A percentile compares a stretch with the other conserved stretches of the same genome.
Evolutionary conservation across 306 rosid species (phyloP).

Genomic region (Inga oerstediana): DNA sequence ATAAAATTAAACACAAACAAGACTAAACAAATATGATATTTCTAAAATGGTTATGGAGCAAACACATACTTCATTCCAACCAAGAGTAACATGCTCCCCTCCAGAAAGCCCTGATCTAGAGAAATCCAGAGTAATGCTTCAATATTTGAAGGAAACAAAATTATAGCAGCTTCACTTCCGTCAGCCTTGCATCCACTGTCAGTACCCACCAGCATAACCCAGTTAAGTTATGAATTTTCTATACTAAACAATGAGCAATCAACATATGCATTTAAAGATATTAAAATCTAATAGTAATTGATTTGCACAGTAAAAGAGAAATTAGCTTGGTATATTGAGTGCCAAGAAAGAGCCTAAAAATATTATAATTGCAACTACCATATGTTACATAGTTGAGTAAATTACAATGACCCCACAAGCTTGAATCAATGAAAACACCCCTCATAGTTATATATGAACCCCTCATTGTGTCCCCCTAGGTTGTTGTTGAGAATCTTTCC

Average conservation of each 20-base stretch:
- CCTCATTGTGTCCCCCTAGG: too few species aligned
- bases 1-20: slow-evolving; percentile 23
- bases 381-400: background rate
- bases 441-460: background rate
- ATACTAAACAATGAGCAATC: background rate
- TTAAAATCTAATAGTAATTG: too few species aligned
- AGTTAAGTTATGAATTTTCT: slow-evolving; percentile 16
- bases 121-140: slow-evolving; percentile 82
- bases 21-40: background rate
- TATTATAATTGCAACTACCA: background rate
- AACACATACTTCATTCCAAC: slow-evolving; percentile 71
- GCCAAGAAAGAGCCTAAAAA: background rate
- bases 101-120: slow-evolving; percentile 98
- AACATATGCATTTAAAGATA: too few species aligned
- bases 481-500: too few species aligned
- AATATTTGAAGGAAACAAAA: slow-evolving; percentile 90
- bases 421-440: background rate
- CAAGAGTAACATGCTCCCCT: slow-evolving; percentile 54
- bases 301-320: too few species aligned
- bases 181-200: slow-evolving; percentile 98
- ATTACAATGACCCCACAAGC: background rate
- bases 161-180: slow-evolving; percentile 97
- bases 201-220: slow-evolving; percentile 35
- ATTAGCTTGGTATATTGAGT: background rate
- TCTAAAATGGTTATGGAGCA: slow-evolving; percentile 28